phyloP scores from a whole-genome alignment of 2,329 filamentous ascomycete genomes.

The Sporothrix phasma region DNA sequence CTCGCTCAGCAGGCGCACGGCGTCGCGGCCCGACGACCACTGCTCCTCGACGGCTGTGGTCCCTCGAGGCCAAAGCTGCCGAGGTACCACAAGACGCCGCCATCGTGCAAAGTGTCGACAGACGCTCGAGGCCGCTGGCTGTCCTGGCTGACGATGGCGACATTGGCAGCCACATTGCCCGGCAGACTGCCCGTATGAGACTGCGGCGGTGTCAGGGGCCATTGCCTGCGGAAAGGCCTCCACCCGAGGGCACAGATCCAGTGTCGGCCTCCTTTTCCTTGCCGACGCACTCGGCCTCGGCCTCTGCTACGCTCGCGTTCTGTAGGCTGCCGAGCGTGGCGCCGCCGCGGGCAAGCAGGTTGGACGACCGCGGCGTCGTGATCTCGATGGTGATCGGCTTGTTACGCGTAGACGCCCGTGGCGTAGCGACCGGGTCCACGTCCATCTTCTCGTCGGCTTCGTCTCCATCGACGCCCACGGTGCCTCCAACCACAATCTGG shows the following conservation, averaged over 20 bases:
- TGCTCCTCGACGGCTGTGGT: slow-evolving; percentile 70
- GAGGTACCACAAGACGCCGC: slow-evolving; percentile 83
- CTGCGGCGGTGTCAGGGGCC: slow-evolving; percentile 57
- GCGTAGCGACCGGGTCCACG: slow-evolving; percentile 15
- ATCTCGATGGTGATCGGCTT: slow-evolving; percentile 31
- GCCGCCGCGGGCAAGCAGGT: slow-evolving; percentile 21
- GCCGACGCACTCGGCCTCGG: too few relatives aligned
- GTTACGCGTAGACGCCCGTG: slow-evolving; percentile 15
- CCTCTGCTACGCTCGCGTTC: not conserved
- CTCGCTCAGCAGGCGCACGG: slow-evolving; percentile 61
- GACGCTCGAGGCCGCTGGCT: slow-evolving; percentile 28
- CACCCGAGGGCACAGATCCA: not conserved
- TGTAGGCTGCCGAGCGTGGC: slow-evolving; percentile 20
- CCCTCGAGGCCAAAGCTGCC: slow-evolving; percentile 68
- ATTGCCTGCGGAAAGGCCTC: not conserved
- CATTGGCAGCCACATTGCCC: slow-evolving; percentile 23
- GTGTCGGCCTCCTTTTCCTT: slow-evolving; percentile 32
- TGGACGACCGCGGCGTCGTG: slow-evolving; percentile 29
- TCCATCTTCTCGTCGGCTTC: slow-evolving; percentile 27
- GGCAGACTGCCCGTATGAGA: slow-evolving; percentile 44
- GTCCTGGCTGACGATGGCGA: not conserved
- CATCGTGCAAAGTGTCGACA: slow-evolving; percentile 50
- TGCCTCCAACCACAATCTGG: not conserved
- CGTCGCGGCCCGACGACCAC: slow-evolving; percentile 55
- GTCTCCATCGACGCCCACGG: slow-evolving; percentile 43